phyloP scores from a whole-genome alignment of 768 basidiomycete species.

The Cyclocybe aegerita region DNA sequence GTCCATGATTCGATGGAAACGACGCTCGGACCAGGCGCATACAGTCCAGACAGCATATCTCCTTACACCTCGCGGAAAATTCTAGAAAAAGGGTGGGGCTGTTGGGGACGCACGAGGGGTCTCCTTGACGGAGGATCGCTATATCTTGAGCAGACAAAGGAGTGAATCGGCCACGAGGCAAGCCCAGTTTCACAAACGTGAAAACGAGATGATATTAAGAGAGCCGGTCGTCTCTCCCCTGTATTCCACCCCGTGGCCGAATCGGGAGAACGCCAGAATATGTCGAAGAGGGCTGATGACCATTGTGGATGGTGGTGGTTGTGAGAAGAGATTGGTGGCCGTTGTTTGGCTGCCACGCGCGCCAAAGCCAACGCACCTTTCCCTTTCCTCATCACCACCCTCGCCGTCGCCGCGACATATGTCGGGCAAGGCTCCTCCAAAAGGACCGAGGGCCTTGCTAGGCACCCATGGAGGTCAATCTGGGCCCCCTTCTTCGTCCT shows the following conservation, averaged over 20 bases:
- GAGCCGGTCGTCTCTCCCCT: too few species aligned
- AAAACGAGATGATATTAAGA: too few species aligned
- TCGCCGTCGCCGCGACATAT: conserved; percentile 31
- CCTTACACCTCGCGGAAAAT: too few species aligned
- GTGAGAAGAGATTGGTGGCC: conserved; percentile 22
- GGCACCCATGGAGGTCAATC: conserved; percentile 26
- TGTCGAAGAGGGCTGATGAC: not conserved
- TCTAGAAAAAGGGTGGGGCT: too few species aligned
- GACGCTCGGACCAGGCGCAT: too few species aligned
- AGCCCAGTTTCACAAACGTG: too few species aligned
- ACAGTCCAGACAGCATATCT: too few species aligned
- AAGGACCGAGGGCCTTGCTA: conserved; percentile 68
- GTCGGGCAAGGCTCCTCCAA: conserved; percentile 80
- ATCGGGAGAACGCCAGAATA: not conserved
- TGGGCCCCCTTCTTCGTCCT: conserved; percentile 30
- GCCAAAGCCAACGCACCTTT: conserved; percentile 16
- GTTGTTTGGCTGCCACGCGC: conserved; percentile 33
- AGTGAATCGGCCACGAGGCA: too few species aligned
- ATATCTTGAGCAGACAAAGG: too few species aligned
- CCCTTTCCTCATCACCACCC: conserved; percentile 10
- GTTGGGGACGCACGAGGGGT: too few species aligned
- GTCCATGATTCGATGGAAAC: too few species aligned
- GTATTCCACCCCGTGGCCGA: not conserved
- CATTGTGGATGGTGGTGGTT: conserved; percentile 12
- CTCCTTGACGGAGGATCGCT: too few species aligned